phyloP scores from a whole-genome alignment of 345 rosid species.

The Heritiera littoralis region DNA sequence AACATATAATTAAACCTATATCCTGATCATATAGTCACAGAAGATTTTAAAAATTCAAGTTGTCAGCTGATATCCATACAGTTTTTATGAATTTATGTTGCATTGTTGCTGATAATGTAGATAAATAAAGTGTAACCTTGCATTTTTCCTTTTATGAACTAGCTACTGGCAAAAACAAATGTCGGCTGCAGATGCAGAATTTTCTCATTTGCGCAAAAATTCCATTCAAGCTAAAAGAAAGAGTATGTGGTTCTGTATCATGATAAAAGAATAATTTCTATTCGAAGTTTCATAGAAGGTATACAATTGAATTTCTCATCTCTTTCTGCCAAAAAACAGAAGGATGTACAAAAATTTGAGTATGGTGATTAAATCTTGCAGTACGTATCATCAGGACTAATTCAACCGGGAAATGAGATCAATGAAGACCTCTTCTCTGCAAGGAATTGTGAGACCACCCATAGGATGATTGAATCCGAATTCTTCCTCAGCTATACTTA shows the following conservation, averaged over 20 bases:
- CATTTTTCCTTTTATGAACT: too few relatives aligned
- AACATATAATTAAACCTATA: too few relatives aligned
- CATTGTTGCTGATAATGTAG: not conserved
- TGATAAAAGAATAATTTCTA: not conserved
- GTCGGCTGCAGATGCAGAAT: too few relatives aligned
- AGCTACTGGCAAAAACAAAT: too few relatives aligned
- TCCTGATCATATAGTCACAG: too few relatives aligned
- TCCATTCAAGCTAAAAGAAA: too few relatives aligned
- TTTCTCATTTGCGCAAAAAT: too few relatives aligned
- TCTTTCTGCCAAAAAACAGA: slow-evolving; percentile 10
- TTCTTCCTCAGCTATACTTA: slow-evolving; percentile 42
- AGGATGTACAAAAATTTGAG: slow-evolving; percentile 25
- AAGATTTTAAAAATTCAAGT: too few relatives aligned
- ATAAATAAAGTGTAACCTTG: too few relatives aligned
- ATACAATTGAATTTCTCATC: not conserved
- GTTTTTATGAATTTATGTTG: too few relatives aligned
- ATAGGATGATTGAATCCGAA: slow-evolving; percentile 40
- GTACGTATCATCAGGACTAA: not conserved
- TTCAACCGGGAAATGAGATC: slow-evolving; percentile 32
- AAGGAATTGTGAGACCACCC: slow-evolving; percentile 47
- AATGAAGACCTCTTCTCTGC: slow-evolving; percentile 41
- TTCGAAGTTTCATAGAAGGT: not conserved
- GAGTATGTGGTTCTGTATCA: too few relatives aligned
- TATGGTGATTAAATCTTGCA: not conserved
- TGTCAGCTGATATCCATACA: too few relatives aligned